A percentile compares a stretch with the other conserved stretches of the same genome.
Conservation (phyloP, 2,329 filamentous ascomycete species). For the Hirsutella thompsonii region DNA sequence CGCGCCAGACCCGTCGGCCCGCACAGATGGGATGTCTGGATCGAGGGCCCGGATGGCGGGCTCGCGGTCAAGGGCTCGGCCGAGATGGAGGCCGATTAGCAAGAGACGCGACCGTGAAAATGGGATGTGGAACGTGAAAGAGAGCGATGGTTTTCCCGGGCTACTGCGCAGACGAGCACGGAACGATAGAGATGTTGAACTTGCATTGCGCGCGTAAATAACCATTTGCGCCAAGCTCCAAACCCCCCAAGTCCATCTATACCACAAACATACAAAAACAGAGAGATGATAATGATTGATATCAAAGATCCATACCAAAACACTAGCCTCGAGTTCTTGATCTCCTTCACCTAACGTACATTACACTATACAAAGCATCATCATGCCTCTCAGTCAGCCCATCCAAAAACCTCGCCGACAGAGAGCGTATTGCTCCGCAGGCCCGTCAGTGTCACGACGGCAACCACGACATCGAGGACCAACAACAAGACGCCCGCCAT, state of each 20-base stretch:
- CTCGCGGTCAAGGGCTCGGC: slow-evolving; percentile 49
- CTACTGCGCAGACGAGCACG: no score
- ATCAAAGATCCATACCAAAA: background rate
- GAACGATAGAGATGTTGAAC: no score
- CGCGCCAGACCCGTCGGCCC: slow-evolving; percentile 39
- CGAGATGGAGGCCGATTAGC: slow-evolving; percentile 7
- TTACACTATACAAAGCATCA: background rate
- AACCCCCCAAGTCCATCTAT: background rate
- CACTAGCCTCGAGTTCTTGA: background rate
- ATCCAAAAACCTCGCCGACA: slow-evolving; percentile 82
- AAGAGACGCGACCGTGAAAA: no score
- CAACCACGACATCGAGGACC: slow-evolving; percentile 62
- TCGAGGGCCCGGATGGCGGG: slow-evolving; percentile 47
- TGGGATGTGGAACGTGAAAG: no score
- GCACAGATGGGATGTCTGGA: slow-evolving; percentile 47
- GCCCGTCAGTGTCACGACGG: slow-evolving; percentile 60
- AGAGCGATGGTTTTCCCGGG: no score
- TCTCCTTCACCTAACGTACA: background rate
- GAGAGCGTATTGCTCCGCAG: slow-evolving; percentile 65
- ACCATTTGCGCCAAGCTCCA: background rate
- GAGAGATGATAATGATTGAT: background rate
- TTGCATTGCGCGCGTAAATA: background rate
- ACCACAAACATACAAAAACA: background rate
- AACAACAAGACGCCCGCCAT: slow-evolving; percentile 59
- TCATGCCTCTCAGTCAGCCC: slow-evolving; percentile 33